Evolutionary conservation across 2,329 filamentous ascomycete species (phyloP).

Genomic region (Microascus cirrosus): DNA sequence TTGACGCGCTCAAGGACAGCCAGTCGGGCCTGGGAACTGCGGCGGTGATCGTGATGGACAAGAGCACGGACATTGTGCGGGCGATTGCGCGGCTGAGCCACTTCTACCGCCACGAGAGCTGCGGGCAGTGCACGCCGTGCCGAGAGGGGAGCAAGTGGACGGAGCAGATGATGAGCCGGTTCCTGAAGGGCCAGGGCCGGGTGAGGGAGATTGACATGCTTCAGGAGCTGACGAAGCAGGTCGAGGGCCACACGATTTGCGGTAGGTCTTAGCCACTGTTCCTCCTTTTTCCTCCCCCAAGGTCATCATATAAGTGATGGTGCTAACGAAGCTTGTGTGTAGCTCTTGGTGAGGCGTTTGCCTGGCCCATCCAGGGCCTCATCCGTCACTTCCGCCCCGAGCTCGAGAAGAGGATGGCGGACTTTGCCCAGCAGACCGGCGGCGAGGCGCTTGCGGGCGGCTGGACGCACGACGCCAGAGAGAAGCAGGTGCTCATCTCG

Average conservation of each 20-base stretch:
- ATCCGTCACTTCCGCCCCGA: slow-evolving; percentile 98
- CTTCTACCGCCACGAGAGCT: slow-evolving; percentile 98
- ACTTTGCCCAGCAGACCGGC: slow-evolving; percentile 63
- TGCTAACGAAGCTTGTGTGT: slow-evolving; percentile 16
- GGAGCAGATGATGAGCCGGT: slow-evolving; percentile 95
- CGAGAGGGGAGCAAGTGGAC: slow-evolving; percentile 99
- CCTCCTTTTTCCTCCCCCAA: neutral
- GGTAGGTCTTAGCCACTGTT: slow-evolving; percentile 48
- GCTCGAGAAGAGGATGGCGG: slow-evolving; percentile 80
- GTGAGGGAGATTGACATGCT: slow-evolving; percentile 98
- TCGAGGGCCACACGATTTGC: slow-evolving; percentile 98
- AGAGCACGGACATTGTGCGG: slow-evolving; percentile 90
- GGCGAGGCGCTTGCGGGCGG: slow-evolving; percentile 74
- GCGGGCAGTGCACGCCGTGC: slow-evolving; percentile 98
- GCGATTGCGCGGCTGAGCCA: slow-evolving; percentile 86
- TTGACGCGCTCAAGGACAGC: slow-evolving; percentile 93
- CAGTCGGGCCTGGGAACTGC: slow-evolving; percentile 96
- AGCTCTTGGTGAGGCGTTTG: slow-evolving; percentile 93
- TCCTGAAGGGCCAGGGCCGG: slow-evolving; percentile 81
- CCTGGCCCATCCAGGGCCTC: slow-evolving; percentile 95
- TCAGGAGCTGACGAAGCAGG: slow-evolving; percentile 97
- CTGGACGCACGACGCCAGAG: slow-evolving; percentile 64
- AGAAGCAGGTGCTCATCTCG: slow-evolving; percentile 73
- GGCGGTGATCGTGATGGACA: slow-evolving; percentile 98
- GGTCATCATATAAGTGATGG: neutral